phyloP scores from a whole-genome alignment of 805 yeast genomes.

The Yarrowia keelungensis region DNA sequence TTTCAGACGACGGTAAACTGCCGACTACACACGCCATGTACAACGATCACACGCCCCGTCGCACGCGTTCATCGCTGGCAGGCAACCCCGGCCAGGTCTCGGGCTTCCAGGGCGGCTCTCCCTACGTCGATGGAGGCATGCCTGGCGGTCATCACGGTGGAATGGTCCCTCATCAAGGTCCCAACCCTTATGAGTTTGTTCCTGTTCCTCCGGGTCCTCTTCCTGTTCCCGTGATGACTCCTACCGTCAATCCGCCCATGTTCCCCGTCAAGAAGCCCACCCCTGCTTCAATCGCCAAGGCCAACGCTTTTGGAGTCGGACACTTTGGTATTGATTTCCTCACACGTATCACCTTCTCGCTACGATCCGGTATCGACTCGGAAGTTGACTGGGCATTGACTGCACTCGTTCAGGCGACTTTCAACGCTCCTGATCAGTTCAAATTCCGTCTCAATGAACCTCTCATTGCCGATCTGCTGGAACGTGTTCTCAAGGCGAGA shows the following conservation, averaged over 20 bases:
- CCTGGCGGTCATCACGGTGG: slow-evolving; percentile 18
- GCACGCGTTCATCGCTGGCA: slow-evolving; percentile 33
- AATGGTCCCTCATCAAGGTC: slow-evolving; percentile 4
- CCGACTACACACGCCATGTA: slow-evolving; percentile 3
- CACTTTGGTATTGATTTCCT: slow-evolving; percentile 68
- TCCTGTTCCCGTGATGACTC: slow-evolving; percentile 50
- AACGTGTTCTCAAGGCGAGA: slow-evolving; percentile 52
- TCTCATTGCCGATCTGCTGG: slow-evolving; percentile 53
- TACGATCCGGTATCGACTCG: slow-evolving; percentile 65
- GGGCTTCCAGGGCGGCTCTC: slow-evolving; percentile 14
- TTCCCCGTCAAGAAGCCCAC: slow-evolving; percentile 46
- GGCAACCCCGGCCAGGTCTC: slow-evolving; percentile 18
- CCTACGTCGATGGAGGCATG: slow-evolving; percentile 18
- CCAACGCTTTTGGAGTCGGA: slow-evolving; percentile 46
- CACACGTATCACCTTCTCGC: slow-evolving; percentile 72
- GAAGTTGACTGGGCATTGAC: slow-evolving; percentile 78
- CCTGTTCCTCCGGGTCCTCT: slow-evolving; percentile 41
- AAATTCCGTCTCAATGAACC: slow-evolving; percentile 55
- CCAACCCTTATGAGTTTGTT: slow-evolving; percentile 19
- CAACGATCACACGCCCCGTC: slow-evolving; percentile 27
- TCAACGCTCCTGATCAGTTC: slow-evolving; percentile 59
- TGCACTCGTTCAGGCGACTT: slow-evolving; percentile 57
- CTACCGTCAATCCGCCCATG: slow-evolving; percentile 47
- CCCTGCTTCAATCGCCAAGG: slow-evolving; percentile 41
- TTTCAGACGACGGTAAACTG: background rate